Base-by-base conservation (phyloP, 768 basidiomycete species). In the Brasilioporus rufonigricans region DNA sequence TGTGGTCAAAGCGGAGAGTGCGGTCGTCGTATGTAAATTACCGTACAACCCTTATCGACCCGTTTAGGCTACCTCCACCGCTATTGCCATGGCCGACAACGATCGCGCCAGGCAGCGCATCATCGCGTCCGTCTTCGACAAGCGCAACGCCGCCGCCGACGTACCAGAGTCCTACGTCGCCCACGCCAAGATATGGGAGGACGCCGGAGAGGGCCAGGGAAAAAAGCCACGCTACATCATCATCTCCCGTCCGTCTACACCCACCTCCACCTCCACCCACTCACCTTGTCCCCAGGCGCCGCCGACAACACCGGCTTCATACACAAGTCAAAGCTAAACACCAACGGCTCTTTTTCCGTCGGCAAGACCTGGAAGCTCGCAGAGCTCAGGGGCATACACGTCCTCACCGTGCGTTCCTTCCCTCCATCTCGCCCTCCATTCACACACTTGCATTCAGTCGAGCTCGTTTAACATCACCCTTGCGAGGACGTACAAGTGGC, bases 241-340 rank as follows among this genome's bases (percentile, higher is more conserved):
- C 56, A 74, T 98, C 29, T 90, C 94, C 61, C 83, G 95, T 95
- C 77, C 74, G 91, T 85, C n/a, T 49, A 19, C 4, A 14, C 23
- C 38, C 8, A 10, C 29, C 24, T 1, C 43, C 36, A 6, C n/a
- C n/a, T 8, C 0, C 8, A 11, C 52, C 18, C 21, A 8, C 57
- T 62, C 14, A 65, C 43, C 5, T 4, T 12, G 19, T 46, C 43
- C 2, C 47, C 43, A 89, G 88, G 85, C 74, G 76, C 85, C 4
- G 74, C 68, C 56, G 81, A 81, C 60, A 83, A 85, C 24, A 72
- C 76, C 44, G 86, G 86, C 1, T 84, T 86, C 69, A 82, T 99
- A 19, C 95, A 99, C 81, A 99, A 99, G 74, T 93, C 95, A 2
- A 98, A 98, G 74, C 76, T 92, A 60, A 98, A 99, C 68, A 86